phyloP scores from a whole-genome alignment of 345 rosid genomes.

The Brassica juncea region DNA sequence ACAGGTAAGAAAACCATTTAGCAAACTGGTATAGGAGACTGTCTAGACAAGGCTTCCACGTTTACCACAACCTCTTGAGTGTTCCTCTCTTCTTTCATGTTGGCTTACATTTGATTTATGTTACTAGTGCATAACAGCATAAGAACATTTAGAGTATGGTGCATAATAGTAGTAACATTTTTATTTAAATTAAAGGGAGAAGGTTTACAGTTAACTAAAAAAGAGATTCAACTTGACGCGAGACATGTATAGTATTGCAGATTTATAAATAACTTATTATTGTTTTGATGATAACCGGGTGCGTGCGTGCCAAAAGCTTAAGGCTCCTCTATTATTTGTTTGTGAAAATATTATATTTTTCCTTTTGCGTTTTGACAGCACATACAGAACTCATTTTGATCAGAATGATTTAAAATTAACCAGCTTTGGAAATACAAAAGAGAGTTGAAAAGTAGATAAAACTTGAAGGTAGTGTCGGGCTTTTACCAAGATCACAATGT shows the following conservation, averaged over 20 bases:
- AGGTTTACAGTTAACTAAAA: background rate
- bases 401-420: background rate
- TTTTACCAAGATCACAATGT: slow-evolving; percentile 16
- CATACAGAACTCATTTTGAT: background rate
- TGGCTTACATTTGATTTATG: background rate
- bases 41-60: background rate
- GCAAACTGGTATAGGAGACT: background rate
- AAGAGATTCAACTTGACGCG: background rate
- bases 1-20: background rate
- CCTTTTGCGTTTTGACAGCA: background rate
- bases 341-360: background rate
- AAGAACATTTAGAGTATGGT: background rate
- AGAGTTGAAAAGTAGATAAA: background rate
- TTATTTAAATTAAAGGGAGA: background rate
- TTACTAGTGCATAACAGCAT: background rate
- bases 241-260: background rate
- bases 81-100: background rate
- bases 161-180: background rate
- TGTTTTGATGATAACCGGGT: background rate
- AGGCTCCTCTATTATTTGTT: background rate
- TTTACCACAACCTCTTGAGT: background rate
- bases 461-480: slow-evolving; percentile 10
- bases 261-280: background rate
- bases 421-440: background rate
- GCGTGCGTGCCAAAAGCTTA: slow-evolving; percentile 11